Evolutionary conservation across 2,329 filamentous ascomycete species (phyloP).

Genomic region (Calonectria montana): DNA sequence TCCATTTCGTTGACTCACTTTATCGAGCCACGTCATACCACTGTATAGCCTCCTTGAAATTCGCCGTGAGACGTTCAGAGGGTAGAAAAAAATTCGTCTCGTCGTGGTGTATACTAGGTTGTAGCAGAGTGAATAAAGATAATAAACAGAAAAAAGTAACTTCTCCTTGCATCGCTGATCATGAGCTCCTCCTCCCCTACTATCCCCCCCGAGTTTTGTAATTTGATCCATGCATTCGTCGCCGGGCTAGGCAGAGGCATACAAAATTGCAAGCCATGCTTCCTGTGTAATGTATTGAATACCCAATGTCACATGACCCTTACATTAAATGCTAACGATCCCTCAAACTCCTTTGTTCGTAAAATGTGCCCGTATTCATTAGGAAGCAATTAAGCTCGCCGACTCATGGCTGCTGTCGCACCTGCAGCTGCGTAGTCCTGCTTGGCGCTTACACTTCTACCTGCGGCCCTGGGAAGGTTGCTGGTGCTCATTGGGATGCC

Average conservation of each 20-base stretch:
- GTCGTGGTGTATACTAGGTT: conserved; percentile 32
- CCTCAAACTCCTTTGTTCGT: conserved; percentile 40
- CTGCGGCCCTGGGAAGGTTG: conserved; percentile 67
- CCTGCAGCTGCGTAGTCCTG: conserved; percentile 70
- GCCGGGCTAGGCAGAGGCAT: conserved; percentile 24
- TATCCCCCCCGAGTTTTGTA: conserved; percentile 20
- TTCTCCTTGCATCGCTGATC: conserved; percentile 22
- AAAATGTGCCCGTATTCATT: conserved; percentile 19
- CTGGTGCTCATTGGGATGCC: conserved; percentile 55
- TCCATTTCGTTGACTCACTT: conserved; percentile 26
- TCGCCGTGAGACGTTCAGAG: conserved; percentile 24
- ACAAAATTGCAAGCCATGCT: conserved; percentile 28
- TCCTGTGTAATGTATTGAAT: conserved; percentile 33
- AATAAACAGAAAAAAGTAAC: conserved; percentile 24
- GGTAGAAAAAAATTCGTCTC: conserved; percentile 28
- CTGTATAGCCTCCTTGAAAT: conserved; percentile 31
- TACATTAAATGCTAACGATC: conserved; percentile 37
- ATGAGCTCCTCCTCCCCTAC: conserved; percentile 22
- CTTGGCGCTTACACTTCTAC: conserved; percentile 67
- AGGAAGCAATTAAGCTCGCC: conserved; percentile 52
- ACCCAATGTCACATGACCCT: conserved; percentile 39
- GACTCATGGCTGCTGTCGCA: conserved; percentile 69
- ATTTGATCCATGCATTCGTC: conserved; percentile 31
- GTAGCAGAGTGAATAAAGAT: conserved; percentile 30
- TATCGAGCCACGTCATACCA: conserved; percentile 26